These are phyloP conservation scores for Halenospora varia DNA, from an alignment of 495 filamentous ascomycete species.

Conservation along the genomic window DNA sequence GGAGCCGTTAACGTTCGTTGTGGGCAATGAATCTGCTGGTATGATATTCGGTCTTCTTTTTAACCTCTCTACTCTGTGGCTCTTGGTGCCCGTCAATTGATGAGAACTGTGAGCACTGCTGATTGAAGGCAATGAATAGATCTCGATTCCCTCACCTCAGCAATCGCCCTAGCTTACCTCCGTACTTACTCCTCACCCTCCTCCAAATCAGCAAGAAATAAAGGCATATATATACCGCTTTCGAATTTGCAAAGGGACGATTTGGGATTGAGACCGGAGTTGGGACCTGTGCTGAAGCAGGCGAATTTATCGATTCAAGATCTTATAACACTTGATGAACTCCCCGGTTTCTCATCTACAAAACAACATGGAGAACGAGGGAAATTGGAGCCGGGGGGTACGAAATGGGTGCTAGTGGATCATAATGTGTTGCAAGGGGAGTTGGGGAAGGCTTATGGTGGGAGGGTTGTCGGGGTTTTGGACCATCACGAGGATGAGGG, in stretches of 20 bases:
- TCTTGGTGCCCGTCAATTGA: too few relatives aligned
- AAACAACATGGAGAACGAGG: background rate
- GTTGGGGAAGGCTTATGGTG: slow-evolving; percentile 28
- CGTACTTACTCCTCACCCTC: slow-evolving; percentile 49
- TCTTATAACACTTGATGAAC: slow-evolving; percentile 48
- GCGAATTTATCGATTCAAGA: slow-evolving; percentile 40
- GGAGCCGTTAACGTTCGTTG: slow-evolving; percentile 54
- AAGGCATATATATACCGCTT: slow-evolving; percentile 67
- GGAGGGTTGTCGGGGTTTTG: slow-evolving; percentile 64
- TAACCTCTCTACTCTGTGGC: background rate
- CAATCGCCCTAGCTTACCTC: slow-evolving; percentile 83
- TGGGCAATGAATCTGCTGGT: slow-evolving; percentile 74
- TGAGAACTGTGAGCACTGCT: too few relatives aligned
- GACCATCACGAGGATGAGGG: slow-evolving; percentile 90
- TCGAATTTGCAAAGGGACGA: slow-evolving; percentile 69
- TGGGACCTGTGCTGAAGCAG: slow-evolving; percentile 49
- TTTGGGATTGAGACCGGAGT: slow-evolving; percentile 75
- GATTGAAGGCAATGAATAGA: slow-evolving; percentile 43
- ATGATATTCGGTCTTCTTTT: background rate
- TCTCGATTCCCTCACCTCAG: slow-evolving; percentile 85
- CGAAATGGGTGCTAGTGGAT: slow-evolving; percentile 73
- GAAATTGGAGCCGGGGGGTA: slow-evolving; percentile 27
- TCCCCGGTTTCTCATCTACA: slow-evolving; percentile 18
- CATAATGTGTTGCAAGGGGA: slow-evolving; percentile 74
- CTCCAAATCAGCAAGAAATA: slow-evolving; percentile 13